Conservation (phyloP, 1,284 basidiomycete species). For the Leccinum holopus region DNA sequence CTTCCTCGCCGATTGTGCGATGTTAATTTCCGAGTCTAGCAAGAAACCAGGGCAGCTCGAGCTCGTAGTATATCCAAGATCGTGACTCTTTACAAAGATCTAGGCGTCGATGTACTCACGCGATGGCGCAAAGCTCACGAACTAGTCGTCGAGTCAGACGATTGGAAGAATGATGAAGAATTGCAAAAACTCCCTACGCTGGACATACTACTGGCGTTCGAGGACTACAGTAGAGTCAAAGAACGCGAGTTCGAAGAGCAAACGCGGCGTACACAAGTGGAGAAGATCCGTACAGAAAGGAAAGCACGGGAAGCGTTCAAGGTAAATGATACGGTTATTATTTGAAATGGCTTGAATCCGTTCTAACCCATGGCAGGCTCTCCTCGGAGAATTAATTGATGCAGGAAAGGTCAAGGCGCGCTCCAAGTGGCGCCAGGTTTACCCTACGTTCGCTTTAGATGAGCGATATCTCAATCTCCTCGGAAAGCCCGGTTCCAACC, state of each 20-base stretch:
- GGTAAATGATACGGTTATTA: conserved; percentile 39
- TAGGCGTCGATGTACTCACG: conserved; percentile 85
- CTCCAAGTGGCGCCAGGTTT: conserved; percentile 90
- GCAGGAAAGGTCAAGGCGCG: conserved; percentile 74
- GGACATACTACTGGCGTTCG: conserved; percentile 88
- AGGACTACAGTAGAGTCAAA: conserved; percentile 84
- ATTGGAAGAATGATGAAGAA: conserved; percentile 74
- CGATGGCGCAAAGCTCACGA: conserved; percentile 84
- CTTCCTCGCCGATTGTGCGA: conserved; percentile 8
- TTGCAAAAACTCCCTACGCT: conserved; percentile 81
- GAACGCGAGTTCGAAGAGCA: conserved; percentile 89
- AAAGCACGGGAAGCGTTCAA: conserved; percentile 89
- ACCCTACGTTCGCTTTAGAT: conserved; percentile 75
- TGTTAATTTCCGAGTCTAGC: conserved; percentile 42
- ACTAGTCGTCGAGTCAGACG: conserved; percentile 71
- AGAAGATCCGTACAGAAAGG: conserved; percentile 78
- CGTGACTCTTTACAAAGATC: conserved; percentile 73
- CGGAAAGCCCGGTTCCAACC: conserved; percentile 90
- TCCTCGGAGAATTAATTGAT: conserved; percentile 70
- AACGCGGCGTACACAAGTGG: conserved; percentile 73
- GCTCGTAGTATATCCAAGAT: conserved; percentile 77
- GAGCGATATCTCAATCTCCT: conserved; percentile 83
- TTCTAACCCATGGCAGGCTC: conserved; percentile 42
- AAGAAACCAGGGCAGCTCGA: conserved; percentile 73
- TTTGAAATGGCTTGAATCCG: neutral